Base-by-base conservation (phyloP, 495 filamentous ascomycete species). In the Penicillium cosmopolitanum region DNA sequence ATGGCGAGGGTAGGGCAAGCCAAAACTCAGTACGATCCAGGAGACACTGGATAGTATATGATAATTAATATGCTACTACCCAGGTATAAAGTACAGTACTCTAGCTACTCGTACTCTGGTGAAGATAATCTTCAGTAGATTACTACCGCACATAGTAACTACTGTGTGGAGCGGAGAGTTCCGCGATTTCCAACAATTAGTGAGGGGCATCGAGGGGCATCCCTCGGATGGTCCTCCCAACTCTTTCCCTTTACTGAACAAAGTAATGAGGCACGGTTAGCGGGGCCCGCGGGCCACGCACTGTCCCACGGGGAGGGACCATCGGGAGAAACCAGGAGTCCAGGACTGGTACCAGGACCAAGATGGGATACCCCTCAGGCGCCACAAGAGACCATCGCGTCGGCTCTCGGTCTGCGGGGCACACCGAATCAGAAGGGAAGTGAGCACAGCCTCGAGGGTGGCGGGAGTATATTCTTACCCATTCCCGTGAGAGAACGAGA, bases 231-330 rank as follows among this genome's bases (percentile, higher is more conserved):
- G 12, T 12, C 36, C 4, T 5, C 36, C 36, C 36, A 38, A 38
- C 36, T 38, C 36, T 10, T 38, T 38, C 4, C 36, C 15, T 13
- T 48, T 23, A 25, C 43, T 46, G 43, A 18, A 46, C 15, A 25
- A 13, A 48, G 46, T 48, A 48, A 48, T 28, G 46, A 48, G 23
- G 46, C 46, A 48, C 46, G 46, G 46, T 48, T n/a, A 48, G 46
- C 46, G 46, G 42, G 46, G 46, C 46, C 43, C 46, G 21, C 46
- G 46, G 46, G 46, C 21, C 46, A 28, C 46, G 46, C 46, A 25
- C 23, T 48, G 46, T 48, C 46, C 46, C 46, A 48, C 21, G 46
- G 46, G 46, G 46, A 48, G 42, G 16, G n/a, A 21, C 8, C 16
- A 38, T 44, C 42, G 42, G 42, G 42, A 44, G 42, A 44, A 18